These are phyloP conservation scores for Verticillium isaacii DNA, from an alignment of 2,329 filamentous ascomycete genomes.

Conservation along the genomic window DNA sequence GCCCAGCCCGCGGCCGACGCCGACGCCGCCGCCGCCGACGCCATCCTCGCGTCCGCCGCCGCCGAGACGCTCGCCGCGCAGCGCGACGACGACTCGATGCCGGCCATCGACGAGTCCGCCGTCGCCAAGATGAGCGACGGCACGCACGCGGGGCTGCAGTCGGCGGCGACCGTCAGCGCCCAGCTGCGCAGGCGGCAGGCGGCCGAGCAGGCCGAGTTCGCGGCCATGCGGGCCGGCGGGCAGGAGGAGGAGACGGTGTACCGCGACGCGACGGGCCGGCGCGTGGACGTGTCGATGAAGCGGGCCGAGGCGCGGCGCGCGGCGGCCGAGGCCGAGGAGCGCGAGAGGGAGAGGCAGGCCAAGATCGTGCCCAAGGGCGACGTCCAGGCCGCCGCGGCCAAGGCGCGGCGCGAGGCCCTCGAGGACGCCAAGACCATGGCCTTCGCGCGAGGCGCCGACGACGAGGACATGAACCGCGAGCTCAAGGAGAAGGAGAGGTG, in stretches of 20 bases:
- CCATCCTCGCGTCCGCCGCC: slow-evolving; percentile 69
- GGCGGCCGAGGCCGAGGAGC: slow-evolving; percentile 62
- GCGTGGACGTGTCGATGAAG: slow-evolving; percentile 89
- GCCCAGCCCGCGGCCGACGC: slow-evolving; percentile 19
- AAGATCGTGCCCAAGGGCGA: slow-evolving; percentile 75
- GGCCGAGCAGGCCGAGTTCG: slow-evolving; percentile 54
- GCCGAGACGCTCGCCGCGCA: slow-evolving; percentile 56
- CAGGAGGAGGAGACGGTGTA: slow-evolving; percentile 80
- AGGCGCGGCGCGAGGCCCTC: slow-evolving; percentile 60
- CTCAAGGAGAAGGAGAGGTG: slow-evolving; percentile 72
- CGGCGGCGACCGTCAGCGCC: slow-evolving; percentile 69
- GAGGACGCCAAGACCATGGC: slow-evolving; percentile 79
- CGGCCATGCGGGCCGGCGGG: slow-evolving; percentile 29
- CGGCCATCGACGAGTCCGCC: slow-evolving; percentile 38
- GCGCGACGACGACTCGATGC: slow-evolving; percentile 43
- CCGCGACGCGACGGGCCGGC: slow-evolving; percentile 88
- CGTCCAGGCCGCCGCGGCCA: slow-evolving; percentile 69
- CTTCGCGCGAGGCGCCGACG: slow-evolving; percentile 76
- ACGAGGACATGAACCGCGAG: slow-evolving; percentile 80
- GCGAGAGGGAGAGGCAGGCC: slow-evolving; percentile 59
- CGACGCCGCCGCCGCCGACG: slow-evolving; percentile 66
- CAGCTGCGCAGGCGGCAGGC: slow-evolving; percentile 62
- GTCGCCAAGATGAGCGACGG: slow-evolving; percentile 78
- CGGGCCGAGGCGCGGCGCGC: slow-evolving; percentile 74
- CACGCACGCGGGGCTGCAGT: slow-evolving; percentile 82